Conservation (phyloP, 2,329 filamentous ascomycete genomes). For the Rachicladosporium sp. region DNA sequence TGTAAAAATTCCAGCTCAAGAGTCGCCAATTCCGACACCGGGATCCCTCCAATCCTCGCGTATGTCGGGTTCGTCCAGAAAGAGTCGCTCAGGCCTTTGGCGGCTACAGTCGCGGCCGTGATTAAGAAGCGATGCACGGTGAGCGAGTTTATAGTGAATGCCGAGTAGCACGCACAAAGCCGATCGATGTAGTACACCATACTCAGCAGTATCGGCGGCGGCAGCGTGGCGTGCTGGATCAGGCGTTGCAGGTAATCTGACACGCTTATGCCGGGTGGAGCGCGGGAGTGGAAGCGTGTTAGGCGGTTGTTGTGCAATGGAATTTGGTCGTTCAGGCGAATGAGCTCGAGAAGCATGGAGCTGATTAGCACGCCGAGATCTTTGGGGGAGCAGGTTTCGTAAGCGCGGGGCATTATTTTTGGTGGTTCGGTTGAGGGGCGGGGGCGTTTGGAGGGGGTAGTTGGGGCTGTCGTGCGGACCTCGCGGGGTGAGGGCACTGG, state of each 20-base stretch:
- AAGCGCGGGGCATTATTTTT: constrained; percentile 56
- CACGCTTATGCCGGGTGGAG: constrained; percentile 84
- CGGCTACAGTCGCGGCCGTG: constrained; percentile 85
- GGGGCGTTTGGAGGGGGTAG: constrained; percentile 23
- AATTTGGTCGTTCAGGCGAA: constrained; percentile 80
- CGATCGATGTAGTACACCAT: constrained; percentile 99
- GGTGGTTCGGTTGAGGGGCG: constrained; percentile 33
- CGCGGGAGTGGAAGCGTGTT: constrained; percentile 77
- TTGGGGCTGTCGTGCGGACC: constrained; percentile 21
- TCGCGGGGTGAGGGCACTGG: constrained; percentile 12
- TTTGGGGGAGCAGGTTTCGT: constrained; percentile 70
- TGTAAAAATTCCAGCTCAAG: constrained; percentile 89
- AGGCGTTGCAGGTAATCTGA: constrained; percentile 85
- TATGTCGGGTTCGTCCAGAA: constrained; percentile 99
- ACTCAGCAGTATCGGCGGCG: constrained; percentile 84
- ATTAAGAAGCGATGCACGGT: constrained; percentile 97
- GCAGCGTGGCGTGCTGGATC: constrained; percentile 85
- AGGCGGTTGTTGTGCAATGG: constrained; percentile 75
- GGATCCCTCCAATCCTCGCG: constrained; percentile 83
- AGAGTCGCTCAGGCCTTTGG: constrained; percentile 88
- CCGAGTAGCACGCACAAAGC: constrained; percentile 78
- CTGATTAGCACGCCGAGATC: constrained; percentile 85
- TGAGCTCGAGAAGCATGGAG: constrained; percentile 91
- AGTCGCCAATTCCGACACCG: constrained; percentile 75
- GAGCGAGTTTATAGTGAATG: constrained; percentile 91